phyloP scores from a whole-genome alignment of 2,329 filamentous ascomycete species.

The Mollisiaceae sp. region DNA sequence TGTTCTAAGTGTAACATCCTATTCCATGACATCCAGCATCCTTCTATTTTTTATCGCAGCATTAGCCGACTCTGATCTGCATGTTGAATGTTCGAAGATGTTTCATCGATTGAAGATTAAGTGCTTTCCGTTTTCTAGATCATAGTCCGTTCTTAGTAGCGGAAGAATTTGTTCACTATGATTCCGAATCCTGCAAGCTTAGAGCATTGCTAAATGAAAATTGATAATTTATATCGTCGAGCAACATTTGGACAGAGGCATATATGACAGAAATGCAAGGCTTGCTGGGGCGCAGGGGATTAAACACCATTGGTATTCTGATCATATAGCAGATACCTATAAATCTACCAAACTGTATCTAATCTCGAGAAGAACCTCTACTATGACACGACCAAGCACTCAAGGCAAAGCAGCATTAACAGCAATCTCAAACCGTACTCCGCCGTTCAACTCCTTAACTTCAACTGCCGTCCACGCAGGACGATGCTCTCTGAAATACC shows the following conservation, averaged over 20 bases:
- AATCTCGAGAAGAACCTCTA: no score
- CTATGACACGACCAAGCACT: background rate
- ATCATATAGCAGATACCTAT: no score
- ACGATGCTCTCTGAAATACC: slow-evolving; percentile 2
- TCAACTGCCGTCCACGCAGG: slow-evolving; percentile 3
- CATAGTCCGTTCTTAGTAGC: background rate
- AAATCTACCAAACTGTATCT: no score
- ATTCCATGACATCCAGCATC: background rate
- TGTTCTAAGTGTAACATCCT: background rate
- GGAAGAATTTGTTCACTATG: background rate
- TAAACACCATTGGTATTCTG: no score
- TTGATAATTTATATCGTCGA: no score
- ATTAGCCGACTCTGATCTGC: no score
- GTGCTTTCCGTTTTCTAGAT: background rate
- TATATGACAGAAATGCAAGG: no score
- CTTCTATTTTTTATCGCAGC: no score
- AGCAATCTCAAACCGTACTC: slow-evolving; percentile 4
- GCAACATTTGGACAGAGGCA: no score
- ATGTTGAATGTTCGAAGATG: no score
- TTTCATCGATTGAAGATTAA: background rate
- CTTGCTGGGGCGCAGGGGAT: no score
- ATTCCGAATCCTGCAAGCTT: background rate
- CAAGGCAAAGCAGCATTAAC: background rate
- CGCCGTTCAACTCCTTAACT: slow-evolving; percentile 1
- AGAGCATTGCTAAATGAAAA: background rate